Percentiles rank a stretch among this genome's conserved stretches.
These are phyloP conservation scores for Ogataea ganodermae DNA, from an alignment of 805 yeast species.

Conservation along the genomic window DNA sequence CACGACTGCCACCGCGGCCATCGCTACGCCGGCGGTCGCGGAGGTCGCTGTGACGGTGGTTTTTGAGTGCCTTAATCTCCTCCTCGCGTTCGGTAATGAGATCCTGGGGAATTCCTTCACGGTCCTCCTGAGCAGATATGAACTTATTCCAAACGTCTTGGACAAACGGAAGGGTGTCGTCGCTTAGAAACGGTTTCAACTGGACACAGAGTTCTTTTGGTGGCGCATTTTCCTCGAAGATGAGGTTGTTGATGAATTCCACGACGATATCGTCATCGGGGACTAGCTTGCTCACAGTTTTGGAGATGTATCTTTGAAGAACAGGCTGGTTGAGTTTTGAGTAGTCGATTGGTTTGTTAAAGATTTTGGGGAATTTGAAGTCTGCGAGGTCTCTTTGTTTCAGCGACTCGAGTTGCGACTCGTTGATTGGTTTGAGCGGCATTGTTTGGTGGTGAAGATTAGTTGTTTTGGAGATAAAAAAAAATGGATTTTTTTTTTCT, in stretches of 20 bases:
- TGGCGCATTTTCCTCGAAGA: constrained; percentile 40
- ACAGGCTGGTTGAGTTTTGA: constrained; percentile 41
- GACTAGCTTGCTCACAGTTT: constrained; percentile 36
- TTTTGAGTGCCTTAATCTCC: background rate
- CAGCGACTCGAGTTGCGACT: constrained; percentile 18
- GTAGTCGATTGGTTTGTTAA: constrained; percentile 38
- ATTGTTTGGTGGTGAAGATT: background rate
- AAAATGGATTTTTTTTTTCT: constrained; percentile 4
- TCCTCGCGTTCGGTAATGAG: constrained; percentile 23
- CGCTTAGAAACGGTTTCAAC: constrained; percentile 46
- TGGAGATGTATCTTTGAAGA: constrained; percentile 44
- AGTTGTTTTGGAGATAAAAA: background rate
- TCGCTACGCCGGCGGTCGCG: no score
- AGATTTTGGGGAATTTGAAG: constrained; percentile 39
- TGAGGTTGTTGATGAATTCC: constrained; percentile 47
- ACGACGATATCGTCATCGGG: constrained; percentile 54
- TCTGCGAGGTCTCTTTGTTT: constrained; percentile 16
- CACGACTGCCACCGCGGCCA: no score
- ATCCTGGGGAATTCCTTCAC: constrained; percentile 47
- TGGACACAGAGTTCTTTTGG: constrained; percentile 45
- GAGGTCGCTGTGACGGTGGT: no score
- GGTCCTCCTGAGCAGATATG: constrained; percentile 44
- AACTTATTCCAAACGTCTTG: constrained; percentile 46
- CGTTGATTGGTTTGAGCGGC: constrained; percentile 19
- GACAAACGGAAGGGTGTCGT: constrained; percentile 42